Evolutionary conservation across 1,284 basidiomycete species (phyloP).

Genomic region (Cutaneotrichosporon sp.): DNA sequence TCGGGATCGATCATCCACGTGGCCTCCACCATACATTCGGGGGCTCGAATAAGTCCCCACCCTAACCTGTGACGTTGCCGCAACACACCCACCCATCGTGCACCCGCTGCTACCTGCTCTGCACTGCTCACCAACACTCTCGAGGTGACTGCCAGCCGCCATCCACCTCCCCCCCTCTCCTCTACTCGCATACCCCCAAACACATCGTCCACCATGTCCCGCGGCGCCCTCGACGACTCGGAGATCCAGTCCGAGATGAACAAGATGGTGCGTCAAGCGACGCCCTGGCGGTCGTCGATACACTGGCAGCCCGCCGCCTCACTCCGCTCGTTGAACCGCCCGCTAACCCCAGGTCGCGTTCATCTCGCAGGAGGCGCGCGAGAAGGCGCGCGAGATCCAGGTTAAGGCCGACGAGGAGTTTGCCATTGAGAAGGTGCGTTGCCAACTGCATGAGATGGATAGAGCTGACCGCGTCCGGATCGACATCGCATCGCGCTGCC

Average conservation of each 20-base stretch:
- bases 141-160: background rate
- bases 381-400: constrained; percentile 94
- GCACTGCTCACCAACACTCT: background rate
- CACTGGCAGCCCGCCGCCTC: too few species aligned
- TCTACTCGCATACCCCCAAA: background rate
- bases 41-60: background rate
- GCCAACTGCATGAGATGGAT: background rate
- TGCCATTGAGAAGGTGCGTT: constrained; percentile 85
- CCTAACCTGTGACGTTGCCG: background rate
- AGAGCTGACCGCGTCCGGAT: background rate
- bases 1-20: too few species aligned
- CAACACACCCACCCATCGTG: background rate
- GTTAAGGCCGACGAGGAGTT: constrained; percentile 98
- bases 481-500: background rate
- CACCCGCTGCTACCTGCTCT: too few species aligned
- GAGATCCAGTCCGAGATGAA: constrained; percentile 97
- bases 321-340: background rate
- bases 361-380: constrained; percentile 94
- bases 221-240: constrained; percentile 82
- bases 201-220: constrained; percentile 44
- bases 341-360: constrained; percentile 71
- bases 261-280: constrained; percentile 93
- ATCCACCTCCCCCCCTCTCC: constrained; percentile 3
- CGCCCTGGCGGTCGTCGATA: too few species aligned
- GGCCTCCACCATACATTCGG: too few species aligned